Conservation (phyloP, 805 yeast genomes). For the Teunomyces barrocoloradensis region DNA sequence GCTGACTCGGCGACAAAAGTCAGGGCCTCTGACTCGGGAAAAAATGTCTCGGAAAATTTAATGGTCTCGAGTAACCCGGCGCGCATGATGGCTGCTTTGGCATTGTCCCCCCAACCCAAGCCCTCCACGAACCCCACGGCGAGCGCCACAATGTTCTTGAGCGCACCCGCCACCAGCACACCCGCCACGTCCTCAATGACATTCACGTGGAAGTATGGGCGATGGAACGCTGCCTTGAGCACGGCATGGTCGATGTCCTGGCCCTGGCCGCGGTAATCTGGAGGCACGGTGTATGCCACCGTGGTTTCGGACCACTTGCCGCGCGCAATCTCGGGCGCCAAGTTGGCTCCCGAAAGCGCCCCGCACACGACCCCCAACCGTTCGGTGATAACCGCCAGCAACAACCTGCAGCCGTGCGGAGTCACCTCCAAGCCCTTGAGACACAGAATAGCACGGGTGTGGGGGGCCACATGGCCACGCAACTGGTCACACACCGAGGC, state of each 20-base stretch:
- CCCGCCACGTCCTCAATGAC: constrained; percentile 47
- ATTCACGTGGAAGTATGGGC: constrained; percentile 46
- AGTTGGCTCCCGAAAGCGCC: constrained; percentile 47
- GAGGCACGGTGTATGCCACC: constrained; percentile 40
- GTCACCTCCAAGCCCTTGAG: constrained; percentile 46
- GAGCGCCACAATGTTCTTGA: constrained; percentile 45
- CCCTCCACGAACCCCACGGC: constrained; percentile 49
- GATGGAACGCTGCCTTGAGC: constrained; percentile 44
- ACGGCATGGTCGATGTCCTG: constrained; percentile 39
- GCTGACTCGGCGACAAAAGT: constrained; percentile 46
- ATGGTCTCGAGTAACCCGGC: constrained; percentile 43
- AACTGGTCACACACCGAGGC: constrained; percentile 37
- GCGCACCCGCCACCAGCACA: constrained; percentile 46
- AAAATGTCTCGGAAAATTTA: constrained; percentile 35
- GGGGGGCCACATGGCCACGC: constrained; percentile 37
- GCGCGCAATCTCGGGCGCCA: constrained; percentile 47
- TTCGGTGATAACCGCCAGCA: constrained; percentile 43
- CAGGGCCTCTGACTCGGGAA: constrained; percentile 34
- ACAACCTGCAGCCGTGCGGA: constrained; percentile 42
- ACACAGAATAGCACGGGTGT: constrained; percentile 44
- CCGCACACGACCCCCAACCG: constrained; percentile 44
- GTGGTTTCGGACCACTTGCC: constrained; percentile 49
- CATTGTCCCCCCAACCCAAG: constrained; percentile 49
- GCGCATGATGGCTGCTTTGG: constrained; percentile 48
- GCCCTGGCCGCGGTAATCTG: constrained; percentile 40